Evolutionary conservation across 495 filamentous ascomycete species (phyloP).

Genomic region (Lepidopterella palustris): DNA sequence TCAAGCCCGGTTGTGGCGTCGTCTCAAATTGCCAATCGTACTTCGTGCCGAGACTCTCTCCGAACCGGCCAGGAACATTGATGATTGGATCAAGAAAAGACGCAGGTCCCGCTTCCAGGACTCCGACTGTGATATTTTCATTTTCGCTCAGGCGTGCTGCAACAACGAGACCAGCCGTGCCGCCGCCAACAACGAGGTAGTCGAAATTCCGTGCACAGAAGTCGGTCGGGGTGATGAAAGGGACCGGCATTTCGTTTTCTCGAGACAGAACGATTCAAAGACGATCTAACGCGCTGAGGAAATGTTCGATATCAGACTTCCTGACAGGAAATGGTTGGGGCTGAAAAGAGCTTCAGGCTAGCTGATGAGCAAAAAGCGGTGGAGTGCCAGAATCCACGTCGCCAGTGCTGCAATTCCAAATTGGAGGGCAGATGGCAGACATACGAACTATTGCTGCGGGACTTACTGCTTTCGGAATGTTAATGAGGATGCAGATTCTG

Average conservation of each 20-base stretch:
- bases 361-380: too few species aligned
- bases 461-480: too few species aligned
- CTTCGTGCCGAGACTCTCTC: conserved; percentile 37
- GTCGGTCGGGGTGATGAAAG: conserved; percentile 5
- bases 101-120: conserved; percentile 45
- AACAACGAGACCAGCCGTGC: conserved; percentile 29
- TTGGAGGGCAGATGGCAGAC: too few species aligned
- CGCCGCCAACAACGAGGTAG: conserved; percentile 27
- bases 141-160: conserved; percentile 30
- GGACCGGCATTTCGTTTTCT: background rate
- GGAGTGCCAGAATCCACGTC: background rate
- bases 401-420: background rate
- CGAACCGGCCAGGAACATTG: conserved; percentile 40
- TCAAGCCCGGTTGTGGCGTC: conserved; percentile 35
- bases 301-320: background rate
- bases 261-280: background rate
- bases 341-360: too few species aligned
- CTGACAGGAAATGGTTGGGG: background rate
- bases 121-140: conserved; percentile 37
- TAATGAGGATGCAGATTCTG: too few species aligned
- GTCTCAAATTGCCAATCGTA: conserved; percentile 46
- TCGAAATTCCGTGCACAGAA: conserved; percentile 22
- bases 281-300: background rate
- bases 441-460: too few species aligned
- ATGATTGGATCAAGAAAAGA: conserved; percentile 39